Base-by-base conservation (phyloP, 139 green algal species). In the Chlorella sp. region DNA sequence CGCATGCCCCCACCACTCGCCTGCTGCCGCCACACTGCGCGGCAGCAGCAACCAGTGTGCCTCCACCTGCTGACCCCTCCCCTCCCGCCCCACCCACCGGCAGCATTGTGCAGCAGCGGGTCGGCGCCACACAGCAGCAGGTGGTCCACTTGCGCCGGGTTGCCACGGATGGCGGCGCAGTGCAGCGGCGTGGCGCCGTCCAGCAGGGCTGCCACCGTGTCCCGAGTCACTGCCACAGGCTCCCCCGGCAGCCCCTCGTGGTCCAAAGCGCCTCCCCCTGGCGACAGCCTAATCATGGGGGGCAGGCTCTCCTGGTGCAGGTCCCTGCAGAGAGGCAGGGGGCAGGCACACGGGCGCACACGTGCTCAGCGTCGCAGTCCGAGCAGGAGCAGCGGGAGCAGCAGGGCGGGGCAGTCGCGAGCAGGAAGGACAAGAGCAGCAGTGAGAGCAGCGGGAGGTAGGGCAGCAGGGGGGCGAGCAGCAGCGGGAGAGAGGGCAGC, bases 101-200 rank as follows among this genome's bases (percentile, higher is more conserved):
- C 94, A 26, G 94, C 91, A 16, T 95, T 97, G 28, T 81, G 84
- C 26, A 95, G 21, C 16, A 92, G 89, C 4, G 95, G 93, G 81
- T 97, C 92, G 3, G 95, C 95, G 11, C 95, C 95, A 68, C 92
- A 96, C 64, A 92, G 94, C 81, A 98, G 90, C 81, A 98, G 91
- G 82, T 97, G 95, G 78, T 97, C 92, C 73, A 97, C 92, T 81
- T 91, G 90, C 0, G 92, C 92, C 2, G 95, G 95, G 83, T 96
- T 97, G 78, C 94, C 95, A 0, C 95, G 89, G 30, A 97, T 71
- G 0, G 96, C 95, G 21, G 96, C 96, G 89, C 95, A 97, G 92
- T 98, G 96, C 85, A 98, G 93, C 28, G 95, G 92, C 7, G 94
- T 96, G 7, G 93, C 93, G 0, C 95, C 95, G 40, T 98, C 95